phyloP scores from a whole-genome alignment of 73 alveolate genomes.

The Diophrys sp. region DNA sequence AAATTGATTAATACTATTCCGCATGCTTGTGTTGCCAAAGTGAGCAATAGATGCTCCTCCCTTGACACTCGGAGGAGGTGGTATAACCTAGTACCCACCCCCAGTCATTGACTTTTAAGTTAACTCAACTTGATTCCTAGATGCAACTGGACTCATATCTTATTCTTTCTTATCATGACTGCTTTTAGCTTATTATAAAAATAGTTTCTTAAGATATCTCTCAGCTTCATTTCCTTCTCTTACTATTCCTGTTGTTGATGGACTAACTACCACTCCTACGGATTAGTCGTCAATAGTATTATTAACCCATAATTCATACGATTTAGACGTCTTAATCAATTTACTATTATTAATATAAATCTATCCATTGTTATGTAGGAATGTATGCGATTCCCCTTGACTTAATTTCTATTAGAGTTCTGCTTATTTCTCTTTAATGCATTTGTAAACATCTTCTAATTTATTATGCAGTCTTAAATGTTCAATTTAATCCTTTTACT shows the following conservation, averaged over 20 bases:
- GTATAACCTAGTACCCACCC: background rate
- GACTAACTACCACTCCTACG: too few relatives aligned
- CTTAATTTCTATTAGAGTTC: background rate
- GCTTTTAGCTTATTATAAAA: background rate
- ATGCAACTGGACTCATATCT: background rate
- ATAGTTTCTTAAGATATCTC: background rate
- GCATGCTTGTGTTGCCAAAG: background rate
- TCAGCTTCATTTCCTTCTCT: background rate
- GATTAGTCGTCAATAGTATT: too few relatives aligned
- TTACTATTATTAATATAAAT: too few relatives aligned
- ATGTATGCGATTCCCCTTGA: background rate
- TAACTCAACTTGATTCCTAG: background rate
- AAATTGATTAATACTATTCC: too few relatives aligned
- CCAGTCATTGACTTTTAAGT: background rate
- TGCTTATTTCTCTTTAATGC: too few relatives aligned
- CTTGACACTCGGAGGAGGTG: slow-evolving; percentile 1
- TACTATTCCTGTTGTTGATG: background rate
- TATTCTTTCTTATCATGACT: background rate
- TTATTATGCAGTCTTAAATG: background rate
- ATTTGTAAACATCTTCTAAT: background rate
- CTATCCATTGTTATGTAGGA: background rate
- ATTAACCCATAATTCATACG: background rate
- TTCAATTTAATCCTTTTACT: background rate
- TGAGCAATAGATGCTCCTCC: background rate
- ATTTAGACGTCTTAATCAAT: background rate